phyloP scores from a whole-genome alignment of 805 yeast species.

The Suhomyces emberorum region DNA sequence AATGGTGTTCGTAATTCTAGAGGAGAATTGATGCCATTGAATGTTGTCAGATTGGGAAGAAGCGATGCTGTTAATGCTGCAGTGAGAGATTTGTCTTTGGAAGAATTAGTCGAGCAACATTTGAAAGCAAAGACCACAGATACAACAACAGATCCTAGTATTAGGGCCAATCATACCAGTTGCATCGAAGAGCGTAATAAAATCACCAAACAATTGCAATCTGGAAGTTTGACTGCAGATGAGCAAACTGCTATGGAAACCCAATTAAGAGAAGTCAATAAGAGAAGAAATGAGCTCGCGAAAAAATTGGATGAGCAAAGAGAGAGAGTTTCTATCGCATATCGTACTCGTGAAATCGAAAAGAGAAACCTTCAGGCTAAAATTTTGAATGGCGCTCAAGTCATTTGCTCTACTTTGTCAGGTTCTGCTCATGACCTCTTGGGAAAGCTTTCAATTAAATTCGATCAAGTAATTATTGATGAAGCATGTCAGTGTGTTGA shows the following conservation, averaged over 20 bases:
- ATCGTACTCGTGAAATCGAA: conserved; percentile 74
- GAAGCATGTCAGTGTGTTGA: conserved; percentile 99
- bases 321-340: conserved; percentile 64
- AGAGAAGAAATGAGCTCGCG: conserved; percentile 64
- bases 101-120: conserved; percentile 73
- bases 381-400: conserved; percentile 69
- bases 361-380: conserved; percentile 71
- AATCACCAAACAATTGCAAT: conserved; percentile 40
- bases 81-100: conserved; percentile 79
- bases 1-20: conserved; percentile 60
- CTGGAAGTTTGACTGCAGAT: conserved; percentile 35
- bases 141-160: conserved; percentile 43
- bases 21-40: conserved; percentile 56
- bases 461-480: conserved; percentile 90
- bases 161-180: conserved; percentile 49
- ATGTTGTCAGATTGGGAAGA: conserved; percentile 82
- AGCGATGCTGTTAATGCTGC: conserved; percentile 82
- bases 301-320: conserved; percentile 73
- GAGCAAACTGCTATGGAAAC: conserved; percentile 46
- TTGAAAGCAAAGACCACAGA: conserved; percentile 35
- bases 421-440: conserved; percentile 92
- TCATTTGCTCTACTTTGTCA: conserved; percentile 87
- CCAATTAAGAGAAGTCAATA: conserved; percentile 53
- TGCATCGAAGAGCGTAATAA: conserved; percentile 57
- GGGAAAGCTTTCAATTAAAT: conserved; percentile 67